Conservation (phyloP, 2,329 filamentous ascomycete genomes). For the Xylariaceae sp. region DNA sequence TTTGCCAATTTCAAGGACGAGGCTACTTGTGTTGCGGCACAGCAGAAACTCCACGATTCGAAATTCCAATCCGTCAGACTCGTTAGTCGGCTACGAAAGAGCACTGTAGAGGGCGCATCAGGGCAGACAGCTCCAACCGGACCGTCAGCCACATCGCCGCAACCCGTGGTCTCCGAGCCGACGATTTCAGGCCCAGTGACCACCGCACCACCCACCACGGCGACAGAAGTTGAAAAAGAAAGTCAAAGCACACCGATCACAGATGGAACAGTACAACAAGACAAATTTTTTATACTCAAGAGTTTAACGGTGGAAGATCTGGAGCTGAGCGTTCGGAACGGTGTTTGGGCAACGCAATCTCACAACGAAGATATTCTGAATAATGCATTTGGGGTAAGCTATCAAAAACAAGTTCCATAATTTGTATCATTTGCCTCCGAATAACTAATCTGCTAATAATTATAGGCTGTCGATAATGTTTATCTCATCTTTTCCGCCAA, state of each 20-base stretch:
- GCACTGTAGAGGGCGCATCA: slow-evolving; percentile 35
- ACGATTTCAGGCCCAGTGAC: slow-evolving; percentile 14
- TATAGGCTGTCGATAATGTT: slow-evolving; percentile 72
- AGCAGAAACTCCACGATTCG: slow-evolving; percentile 84
- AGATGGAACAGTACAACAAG: slow-evolving; percentile 41
- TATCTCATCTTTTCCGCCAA: slow-evolving; percentile 95
- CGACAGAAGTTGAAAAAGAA: slow-evolving; percentile 17
- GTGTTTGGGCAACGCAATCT: slow-evolving; percentile 89
- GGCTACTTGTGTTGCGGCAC: slow-evolving; percentile 67
- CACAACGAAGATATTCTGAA: slow-evolving; percentile 88
- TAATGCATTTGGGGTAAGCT: slow-evolving; percentile 69
- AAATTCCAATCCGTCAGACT: slow-evolving; percentile 81
- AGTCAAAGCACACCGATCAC: slow-evolving; percentile 11
- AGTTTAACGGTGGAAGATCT: slow-evolving; percentile 88
- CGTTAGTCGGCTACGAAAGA: slow-evolving; percentile 75
- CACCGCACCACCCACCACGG: slow-evolving; percentile 10
- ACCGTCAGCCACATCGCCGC: slow-evolving; percentile 42
- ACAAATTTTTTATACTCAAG: slow-evolving; percentile 89
- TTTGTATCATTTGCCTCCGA: slow-evolving; percentile 5
- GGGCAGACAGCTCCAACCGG: slow-evolving; percentile 52
- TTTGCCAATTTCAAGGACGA: slow-evolving; percentile 95
- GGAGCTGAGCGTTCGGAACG: slow-evolving; percentile 80
- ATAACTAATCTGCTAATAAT: slow-evolving; percentile 2
- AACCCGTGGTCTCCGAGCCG: slow-evolving; percentile 16
- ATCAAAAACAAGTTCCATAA: not conserved